phyloP scores from a whole-genome alignment of 306 rosid species.

The Begonia peltatifolia region DNA sequence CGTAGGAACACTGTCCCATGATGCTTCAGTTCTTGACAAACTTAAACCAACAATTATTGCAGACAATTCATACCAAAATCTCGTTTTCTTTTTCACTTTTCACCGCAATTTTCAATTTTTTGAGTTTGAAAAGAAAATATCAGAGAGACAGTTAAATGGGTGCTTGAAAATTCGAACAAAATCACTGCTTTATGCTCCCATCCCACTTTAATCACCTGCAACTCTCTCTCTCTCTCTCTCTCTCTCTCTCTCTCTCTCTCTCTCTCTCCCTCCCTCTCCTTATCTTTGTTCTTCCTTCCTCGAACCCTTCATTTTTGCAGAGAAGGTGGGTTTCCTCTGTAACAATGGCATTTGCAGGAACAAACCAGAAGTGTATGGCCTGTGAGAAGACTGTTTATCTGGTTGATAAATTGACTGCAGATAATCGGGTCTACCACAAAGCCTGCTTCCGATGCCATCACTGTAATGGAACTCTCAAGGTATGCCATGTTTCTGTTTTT shows the following conservation, averaged over 20 bases:
- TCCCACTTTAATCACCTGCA: conserved; percentile 32
- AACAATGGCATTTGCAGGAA: conserved; percentile 92
- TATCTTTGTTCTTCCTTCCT: conserved; percentile 6
- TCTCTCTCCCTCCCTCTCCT: conserved; percentile 15
- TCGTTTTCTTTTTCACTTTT: neutral
- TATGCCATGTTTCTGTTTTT: neutral
- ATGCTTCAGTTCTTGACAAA: neutral
- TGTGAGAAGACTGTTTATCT: conserved; percentile 94
- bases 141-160: conserved; percentile 34
- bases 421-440: conserved; percentile 81
- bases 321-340: neutral
- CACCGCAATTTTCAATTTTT: neutral
- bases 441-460: conserved; percentile 99
- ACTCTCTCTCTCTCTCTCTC: conserved; percentile 18
- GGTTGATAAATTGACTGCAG: conserved; percentile 89
- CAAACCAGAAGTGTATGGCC: conserved; percentile 99
- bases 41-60: neutral
- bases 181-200: conserved; percentile 33
- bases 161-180: conserved; percentile 38
- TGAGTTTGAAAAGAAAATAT: conserved; percentile 6
- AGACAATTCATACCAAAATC: neutral
- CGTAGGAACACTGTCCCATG: neutral
- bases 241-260: conserved; percentile 14
- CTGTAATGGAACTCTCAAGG: conserved; percentile 99
- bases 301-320: neutral